These are phyloP conservation scores for Chenopodium quinoa DNA, from an alignment of 148 eudicot species.

Conservation along the genomic window DNA sequence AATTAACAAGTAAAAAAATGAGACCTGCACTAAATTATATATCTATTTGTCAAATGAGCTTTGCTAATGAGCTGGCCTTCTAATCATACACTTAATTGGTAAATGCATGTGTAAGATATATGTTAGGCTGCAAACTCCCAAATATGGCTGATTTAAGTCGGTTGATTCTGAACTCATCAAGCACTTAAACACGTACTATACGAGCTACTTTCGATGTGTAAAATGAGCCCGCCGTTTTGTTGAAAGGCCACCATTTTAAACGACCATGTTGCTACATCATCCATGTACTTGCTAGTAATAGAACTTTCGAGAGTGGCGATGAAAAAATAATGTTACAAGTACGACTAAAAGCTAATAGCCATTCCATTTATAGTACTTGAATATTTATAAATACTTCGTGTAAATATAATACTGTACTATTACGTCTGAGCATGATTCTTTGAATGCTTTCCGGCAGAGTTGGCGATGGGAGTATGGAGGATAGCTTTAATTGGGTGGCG, in stretches of 20 bases:
- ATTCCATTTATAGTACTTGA: background rate
- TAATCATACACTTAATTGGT: background rate
- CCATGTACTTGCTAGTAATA: background rate
- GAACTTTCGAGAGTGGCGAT: background rate
- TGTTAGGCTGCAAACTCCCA: background rate
- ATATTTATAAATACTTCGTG: too few species aligned
- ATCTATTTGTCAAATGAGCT: background rate
- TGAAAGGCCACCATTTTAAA: constrained; percentile 2
- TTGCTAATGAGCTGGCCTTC: constrained; percentile 8
- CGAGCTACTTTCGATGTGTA: background rate
- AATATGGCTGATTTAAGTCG: background rate
- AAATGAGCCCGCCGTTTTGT: constrained; percentile 1
- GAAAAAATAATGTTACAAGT: background rate
- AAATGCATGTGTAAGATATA: background rate
- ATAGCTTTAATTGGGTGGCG: too few species aligned
- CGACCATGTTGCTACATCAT: background rate
- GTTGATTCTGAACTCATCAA: constrained; percentile 11
- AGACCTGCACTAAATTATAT: background rate
- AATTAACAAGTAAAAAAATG: background rate
- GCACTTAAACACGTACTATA: background rate
- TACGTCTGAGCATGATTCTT: too few species aligned
- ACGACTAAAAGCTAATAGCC: background rate
- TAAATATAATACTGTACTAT: too few species aligned
- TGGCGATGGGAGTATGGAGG: too few species aligned
- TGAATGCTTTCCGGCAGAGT: too few species aligned